Base-by-base conservation (phyloP, 805 yeast genomes). In the Ogataea nitratoaversa region DNA sequence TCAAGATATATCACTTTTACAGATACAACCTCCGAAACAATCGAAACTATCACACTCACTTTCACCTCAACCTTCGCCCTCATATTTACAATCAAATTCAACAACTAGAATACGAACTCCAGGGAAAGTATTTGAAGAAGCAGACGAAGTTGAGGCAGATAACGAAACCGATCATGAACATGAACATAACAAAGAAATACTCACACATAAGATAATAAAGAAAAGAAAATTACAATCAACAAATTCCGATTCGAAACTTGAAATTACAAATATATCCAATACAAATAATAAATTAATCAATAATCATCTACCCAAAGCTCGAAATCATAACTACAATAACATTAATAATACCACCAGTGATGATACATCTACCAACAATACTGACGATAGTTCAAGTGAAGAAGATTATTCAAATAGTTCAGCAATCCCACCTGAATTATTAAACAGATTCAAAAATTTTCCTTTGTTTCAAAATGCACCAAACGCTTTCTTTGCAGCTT, bases 401-500 rank as follows among this genome's bases (percentile, higher is more conserved):
- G 56, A 54, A 8, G 52, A 45, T 7, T 49, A 50, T 30, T 40
- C 53, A 5, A 32, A 48, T 36, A 53, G 52, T 13, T 49, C 50
- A 9, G 30, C 49, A 1, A 49, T 74, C 9, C 88, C 87, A 0
- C 71, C 76, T 2, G 78, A 72, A 40, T 65, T 82, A n/a, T 56
- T 79, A 47, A 71, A 68, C 37, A 64, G 72, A 28, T 63, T 82
- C 30, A 66, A 73, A 36, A 70, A 71, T n/a, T 80, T 83, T 56
- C 76, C 88, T 0, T 66, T 84, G 23, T 82, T 83, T 65, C 70
- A 68, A 43, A 70, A 71, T 37, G 91, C 91, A 0, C 89, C 91
- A 8, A 71, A 68, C 24, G 63, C 80, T 6, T 84, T 84, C 55
- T 78, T 78, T 48, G 62, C 70, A 27, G 79, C 78, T 29, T 69